Base-by-base conservation (phyloP, 2,329 filamentous ascomycete species). In the Beauveria sp. region DNA sequence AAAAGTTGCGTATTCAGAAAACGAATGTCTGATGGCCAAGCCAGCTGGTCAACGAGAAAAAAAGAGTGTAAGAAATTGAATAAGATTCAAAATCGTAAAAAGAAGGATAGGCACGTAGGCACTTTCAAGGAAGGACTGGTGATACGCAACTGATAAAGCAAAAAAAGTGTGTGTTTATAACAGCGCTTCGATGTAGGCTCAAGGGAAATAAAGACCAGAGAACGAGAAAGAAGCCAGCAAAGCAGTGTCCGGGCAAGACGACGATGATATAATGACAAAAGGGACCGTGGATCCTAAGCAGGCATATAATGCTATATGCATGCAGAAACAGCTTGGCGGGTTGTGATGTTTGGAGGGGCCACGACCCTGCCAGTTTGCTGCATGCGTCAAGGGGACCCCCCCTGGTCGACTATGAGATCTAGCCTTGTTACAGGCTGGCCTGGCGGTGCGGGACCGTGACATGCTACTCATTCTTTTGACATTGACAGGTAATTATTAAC, bases 11-110 rank as follows among this genome's bases (percentile, higher is more conserved):
- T 47, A 58, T 59, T 46, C 62, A 64, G 63, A 82, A 73, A 82
- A 83, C 74, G 78, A 81, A 73, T 72, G 79, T 78, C 76, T 78
- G 78, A 77, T 81, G 55, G 79, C 80, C 80, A 82, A 82, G 76
- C 79, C 79, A 80, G 79, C 81, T 81, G 79, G 78, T 55, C 58
- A 20, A 55, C 58, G 43, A 55, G 52, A 37, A 48, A 24, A 22
- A 24, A 61, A 16, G 59, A 61, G 71, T 75, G 69, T 76, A 76
- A 71, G 70, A 74, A 72, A 69, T 70, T 71, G 74, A 71, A 71
- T 72, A 70, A 72, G 72, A 72, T 70, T 71, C 71, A 73, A 72
- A 71, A 71, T 67, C 67, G 68, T 67, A 66, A 61, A 68, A 68
- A 64, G 58, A 56, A 67, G 59, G 44, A 48, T 59, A 46, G 18